Percentiles rank a stretch among this genome's conserved stretches.
Evolutionary conservation across 257 asterid species (phyloP).

Genomic region (Plectranthus barbatus): DNA sequence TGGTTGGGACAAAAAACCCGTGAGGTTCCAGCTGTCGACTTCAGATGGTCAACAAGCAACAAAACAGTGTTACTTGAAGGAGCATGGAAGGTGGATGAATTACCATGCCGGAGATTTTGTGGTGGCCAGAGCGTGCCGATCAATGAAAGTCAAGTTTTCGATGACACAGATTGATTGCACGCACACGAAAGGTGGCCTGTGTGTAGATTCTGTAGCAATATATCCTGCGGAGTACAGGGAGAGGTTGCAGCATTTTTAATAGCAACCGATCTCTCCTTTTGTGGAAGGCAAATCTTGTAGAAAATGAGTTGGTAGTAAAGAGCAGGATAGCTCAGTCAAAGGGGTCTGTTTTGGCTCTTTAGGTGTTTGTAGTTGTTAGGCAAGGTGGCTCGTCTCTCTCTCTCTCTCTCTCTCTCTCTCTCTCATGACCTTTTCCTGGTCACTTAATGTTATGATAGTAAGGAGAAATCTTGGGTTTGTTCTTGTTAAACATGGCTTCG

Average conservation of each 20-base stretch:
- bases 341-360: too few species aligned
- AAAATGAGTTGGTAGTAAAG: constrained; percentile 1
- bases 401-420: too few species aligned
- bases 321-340: neutral
- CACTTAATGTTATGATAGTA: too few species aligned
- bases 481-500: too few species aligned
- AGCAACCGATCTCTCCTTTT: constrained; percentile 29
- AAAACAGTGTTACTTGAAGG: constrained; percentile 68
- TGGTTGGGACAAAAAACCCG: constrained; percentile 89
- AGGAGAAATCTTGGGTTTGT: too few species aligned
- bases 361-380: too few species aligned
- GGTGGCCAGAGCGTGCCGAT: constrained; percentile 24
- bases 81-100: constrained; percentile 64
- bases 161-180: constrained; percentile 97
- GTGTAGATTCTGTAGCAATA: constrained; percentile 72
- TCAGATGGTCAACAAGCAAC: constrained; percentile 70
- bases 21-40: constrained; percentile 64
- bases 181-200: constrained; percentile 85
- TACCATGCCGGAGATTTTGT: constrained; percentile 76
- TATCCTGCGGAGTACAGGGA: constrained; percentile 49
- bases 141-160: constrained; percentile 59
- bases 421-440: too few species aligned
- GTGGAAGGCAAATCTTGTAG: constrained; percentile 4
- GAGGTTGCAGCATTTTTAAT: constrained; percentile 62
- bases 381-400: too few species aligned